Base-by-base conservation (phyloP, 192 early-diverging fungal genomes). In the Coemansia furcata region DNA sequence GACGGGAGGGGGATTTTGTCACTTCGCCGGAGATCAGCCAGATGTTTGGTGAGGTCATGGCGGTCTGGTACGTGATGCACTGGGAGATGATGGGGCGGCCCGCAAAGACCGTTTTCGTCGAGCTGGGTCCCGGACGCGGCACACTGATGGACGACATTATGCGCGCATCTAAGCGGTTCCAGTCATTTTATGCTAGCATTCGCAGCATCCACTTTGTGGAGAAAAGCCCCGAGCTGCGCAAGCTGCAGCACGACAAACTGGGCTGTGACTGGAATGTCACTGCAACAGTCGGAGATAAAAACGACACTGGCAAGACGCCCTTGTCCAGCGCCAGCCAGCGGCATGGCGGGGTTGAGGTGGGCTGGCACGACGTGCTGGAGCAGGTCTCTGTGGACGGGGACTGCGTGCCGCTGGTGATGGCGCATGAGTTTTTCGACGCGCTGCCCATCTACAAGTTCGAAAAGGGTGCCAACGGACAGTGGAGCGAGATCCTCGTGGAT, bases 381-480 rank as follows among this genome's bases (percentile, higher is more conserved):
- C 72, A 87, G 12, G 38, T 82, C 32, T 23, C 58, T 8, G 35
- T 59, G 12, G 80, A 89, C 10, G 6, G 66, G 71, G 88, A 78
- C 38, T 68, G 72, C 43, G 88, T 87, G 55, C 89, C 92, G 15
- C 64, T 95, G 49, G 76, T 95, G 23, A 82, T 96, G 66, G 94
- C 95, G 0, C 95, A 99, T 78, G 97, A 99, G 80, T 97, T 98
- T 62, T 98, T 99, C 83, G 97, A 99, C 66, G 96, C 97, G 0
- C 82, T 99, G 58, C 95, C 97, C 0, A 84, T 98, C 21, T 91
- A 93, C 84, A 89, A 88, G 65, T 80, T 79, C 49, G 77, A 94
- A 83, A 83, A 84, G 67, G 91, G 90, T 7, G 66, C 78, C 1
- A 77, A 87, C n/a, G 92, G 92, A 15, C 30, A 65, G 17, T 98